These are phyloP conservation scores for Tetrahymena malaccensis DNA, from an alignment of 73 alveolate species.

Conservation along the genomic window DNA sequence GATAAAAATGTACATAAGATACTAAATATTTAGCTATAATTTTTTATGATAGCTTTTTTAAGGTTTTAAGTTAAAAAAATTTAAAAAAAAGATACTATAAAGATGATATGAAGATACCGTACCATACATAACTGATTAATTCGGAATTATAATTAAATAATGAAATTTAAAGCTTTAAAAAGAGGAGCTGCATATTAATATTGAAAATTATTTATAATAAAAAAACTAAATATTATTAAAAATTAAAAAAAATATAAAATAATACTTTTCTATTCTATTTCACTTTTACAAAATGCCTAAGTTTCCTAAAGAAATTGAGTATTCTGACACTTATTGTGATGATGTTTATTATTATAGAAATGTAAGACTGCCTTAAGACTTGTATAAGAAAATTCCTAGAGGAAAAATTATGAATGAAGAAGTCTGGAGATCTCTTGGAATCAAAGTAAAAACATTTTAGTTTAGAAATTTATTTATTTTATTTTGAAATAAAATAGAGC, in stretches of 20 bases:
- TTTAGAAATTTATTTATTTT: neutral
- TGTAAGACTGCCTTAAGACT: conserved; percentile 46
- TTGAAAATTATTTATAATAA: neutral
- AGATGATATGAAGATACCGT: neutral
- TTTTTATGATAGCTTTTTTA: no score
- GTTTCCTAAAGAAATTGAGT: conserved; percentile 52
- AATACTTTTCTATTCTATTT: neutral
- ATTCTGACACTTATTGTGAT: conserved; percentile 46
- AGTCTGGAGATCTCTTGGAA: conserved; percentile 71
- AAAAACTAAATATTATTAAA: neutral
- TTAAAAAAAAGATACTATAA: neutral
- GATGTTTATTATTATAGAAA: conserved; percentile 46
- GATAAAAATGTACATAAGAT: no score
- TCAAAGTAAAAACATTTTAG: neutral
- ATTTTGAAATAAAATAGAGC: conserved; percentile 16
- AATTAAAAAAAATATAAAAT: neutral
- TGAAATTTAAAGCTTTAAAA: no score
- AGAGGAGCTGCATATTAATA: neutral
- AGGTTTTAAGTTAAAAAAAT: neutral
- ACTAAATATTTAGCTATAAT: neutral
- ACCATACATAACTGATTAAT: no score
- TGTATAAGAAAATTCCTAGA: conserved; percentile 47
- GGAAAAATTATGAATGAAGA: conserved; percentile 48
- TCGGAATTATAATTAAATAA: neutral
- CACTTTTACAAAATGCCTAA: conserved; percentile 12